phyloP scores from a whole-genome alignment of 441 rosid species.

The Arabidopsis lyrata region DNA sequence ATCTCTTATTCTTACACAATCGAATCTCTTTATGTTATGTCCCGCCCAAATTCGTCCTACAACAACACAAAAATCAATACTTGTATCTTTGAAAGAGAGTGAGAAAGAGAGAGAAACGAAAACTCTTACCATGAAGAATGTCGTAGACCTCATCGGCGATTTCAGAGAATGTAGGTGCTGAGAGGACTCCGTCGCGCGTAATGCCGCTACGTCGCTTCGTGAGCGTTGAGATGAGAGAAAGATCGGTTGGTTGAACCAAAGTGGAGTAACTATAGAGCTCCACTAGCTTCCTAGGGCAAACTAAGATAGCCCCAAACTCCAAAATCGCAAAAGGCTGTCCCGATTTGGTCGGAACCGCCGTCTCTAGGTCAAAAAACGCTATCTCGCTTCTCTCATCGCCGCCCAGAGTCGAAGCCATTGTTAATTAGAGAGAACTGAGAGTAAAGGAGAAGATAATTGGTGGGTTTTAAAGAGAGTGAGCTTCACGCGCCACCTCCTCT shows the following conservation, averaged over 20 bases:
- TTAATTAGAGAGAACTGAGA: neutral
- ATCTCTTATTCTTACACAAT: constrained; percentile 69
- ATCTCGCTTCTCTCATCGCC: constrained; percentile 57
- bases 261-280: constrained; percentile 73
- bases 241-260: constrained; percentile 72
- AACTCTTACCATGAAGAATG: constrained; percentile 65
- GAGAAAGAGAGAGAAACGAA: neutral
- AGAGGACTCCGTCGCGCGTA: constrained; percentile 55
- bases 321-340: constrained; percentile 61
- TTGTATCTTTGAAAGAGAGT: neutral
- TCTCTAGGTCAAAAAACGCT: constrained; percentile 79
- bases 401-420: constrained; percentile 31
- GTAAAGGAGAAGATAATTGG: neutral
- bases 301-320: constrained; percentile 85
- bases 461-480: constrained; percentile 4
- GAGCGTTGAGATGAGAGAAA: constrained; percentile 59
- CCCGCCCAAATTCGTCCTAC: constrained; percentile 90
- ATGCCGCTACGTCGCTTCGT: constrained; percentile 76
- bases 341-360: constrained; percentile 64
- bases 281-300: constrained; percentile 72
- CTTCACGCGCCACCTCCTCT: constrained; percentile 16
- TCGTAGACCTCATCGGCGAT: constrained; percentile 70
- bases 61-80: constrained; percentile 28
- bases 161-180: constrained; percentile 65
- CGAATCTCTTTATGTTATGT: constrained; percentile 76